Evolutionary conservation across 192 early-diverging fungal species (phyloP).

Genomic region (Paraglomus brasilianum): DNA sequence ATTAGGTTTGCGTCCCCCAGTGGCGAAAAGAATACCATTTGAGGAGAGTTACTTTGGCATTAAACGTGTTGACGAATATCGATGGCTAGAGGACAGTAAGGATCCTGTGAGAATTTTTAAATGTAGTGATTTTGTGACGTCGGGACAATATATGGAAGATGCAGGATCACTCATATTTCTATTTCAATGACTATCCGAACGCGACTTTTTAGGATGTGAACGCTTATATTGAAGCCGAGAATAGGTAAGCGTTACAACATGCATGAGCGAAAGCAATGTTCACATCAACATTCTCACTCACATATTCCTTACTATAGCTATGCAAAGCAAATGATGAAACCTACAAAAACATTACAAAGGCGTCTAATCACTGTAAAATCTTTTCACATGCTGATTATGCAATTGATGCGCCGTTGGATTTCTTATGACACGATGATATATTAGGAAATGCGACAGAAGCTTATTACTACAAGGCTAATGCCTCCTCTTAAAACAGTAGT

Average conservation of each 20-base stretch:
- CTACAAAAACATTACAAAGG: conserved; percentile 14
- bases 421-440: neutral
- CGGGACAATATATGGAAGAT: neutral
- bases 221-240: conserved; percentile 51
- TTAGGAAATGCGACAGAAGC: conserved; percentile 55
- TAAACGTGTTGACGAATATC: conserved; percentile 47
- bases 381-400: neutral
- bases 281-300: neutral
- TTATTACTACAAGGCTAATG: conserved; percentile 40
- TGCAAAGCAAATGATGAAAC: conserved; percentile 30
- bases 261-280: neutral
- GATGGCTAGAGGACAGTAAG: conserved; percentile 54
- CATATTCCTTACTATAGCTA: conserved; percentile 24
- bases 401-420: no score
- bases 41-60: conserved; percentile 39
- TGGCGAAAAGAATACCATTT: conserved; percentile 43
- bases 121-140: neutral
- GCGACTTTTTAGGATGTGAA: conserved; percentile 37
- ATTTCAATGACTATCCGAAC: neutral
- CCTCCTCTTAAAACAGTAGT: conserved; percentile 48
- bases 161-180: neutral
- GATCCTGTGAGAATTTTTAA: conserved; percentile 41
- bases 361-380: conserved; percentile 18
- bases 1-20: conserved; percentile 28
- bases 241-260: conserved; percentile 40